A percentile compares a stretch with the other conserved stretches of the same genome.
Evolutionary conservation across 345 rosid species (phyloP).

Genomic region (Carallia pectinifolia): DNA sequence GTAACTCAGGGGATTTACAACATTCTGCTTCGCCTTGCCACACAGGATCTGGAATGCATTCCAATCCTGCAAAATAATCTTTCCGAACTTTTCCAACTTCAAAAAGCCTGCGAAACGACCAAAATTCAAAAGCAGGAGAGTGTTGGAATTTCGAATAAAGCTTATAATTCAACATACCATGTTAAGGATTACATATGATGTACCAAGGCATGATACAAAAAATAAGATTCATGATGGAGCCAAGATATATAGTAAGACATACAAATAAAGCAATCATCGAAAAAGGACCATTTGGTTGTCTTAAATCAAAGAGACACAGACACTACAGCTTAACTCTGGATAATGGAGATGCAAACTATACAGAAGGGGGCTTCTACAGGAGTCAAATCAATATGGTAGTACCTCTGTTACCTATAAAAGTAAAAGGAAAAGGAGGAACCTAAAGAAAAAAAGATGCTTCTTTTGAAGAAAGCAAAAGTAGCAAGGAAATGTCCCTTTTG

Average conservation of each 20-base stretch:
- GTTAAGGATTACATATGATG: not conserved
- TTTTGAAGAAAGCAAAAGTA: not conserved
- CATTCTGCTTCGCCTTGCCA: constrained; percentile 39
- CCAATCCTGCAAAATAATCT: constrained; percentile 36
- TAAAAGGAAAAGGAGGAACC: not conserved
- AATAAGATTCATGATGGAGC: too few species aligned
- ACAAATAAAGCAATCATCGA: too few species aligned
- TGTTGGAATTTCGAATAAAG: constrained; percentile 4
- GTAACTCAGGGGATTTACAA: constrained; percentile 34
- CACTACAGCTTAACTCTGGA: too few species aligned
- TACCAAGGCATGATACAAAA: not conserved
- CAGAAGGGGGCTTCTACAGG: too few species aligned
- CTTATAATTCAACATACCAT: constrained; percentile 10
- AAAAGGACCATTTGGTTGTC: too few species aligned
- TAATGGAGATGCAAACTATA: too few species aligned
- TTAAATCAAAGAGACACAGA: too few species aligned
- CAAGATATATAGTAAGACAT: too few species aligned
- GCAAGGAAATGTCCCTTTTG: not conserved
- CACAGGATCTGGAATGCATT: constrained; percentile 44
- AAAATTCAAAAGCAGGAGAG: constrained; percentile 44
- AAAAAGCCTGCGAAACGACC: constrained; percentile 60
- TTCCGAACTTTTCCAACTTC: constrained; percentile 54
- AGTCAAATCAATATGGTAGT: not conserved
- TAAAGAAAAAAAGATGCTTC: not conserved
- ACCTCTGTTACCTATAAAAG: not conserved